These are phyloP conservation scores for Lasiosphaeris hirsuta DNA, from an alignment of 495 filamentous ascomycete genomes.

Conservation along the genomic window DNA sequence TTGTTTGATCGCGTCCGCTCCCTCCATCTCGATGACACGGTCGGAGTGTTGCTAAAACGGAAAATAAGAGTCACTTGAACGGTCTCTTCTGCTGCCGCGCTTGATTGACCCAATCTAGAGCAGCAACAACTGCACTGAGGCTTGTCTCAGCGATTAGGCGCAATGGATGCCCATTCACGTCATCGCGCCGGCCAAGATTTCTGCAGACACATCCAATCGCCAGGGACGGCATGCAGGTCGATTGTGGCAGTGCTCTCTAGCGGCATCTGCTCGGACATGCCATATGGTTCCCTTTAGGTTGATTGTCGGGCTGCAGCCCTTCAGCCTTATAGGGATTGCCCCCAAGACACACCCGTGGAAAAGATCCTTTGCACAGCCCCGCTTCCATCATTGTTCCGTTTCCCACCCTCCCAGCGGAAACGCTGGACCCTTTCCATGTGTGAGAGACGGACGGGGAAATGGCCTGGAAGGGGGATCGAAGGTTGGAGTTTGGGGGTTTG, in stretches of 20 bases:
- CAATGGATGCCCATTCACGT: background rate
- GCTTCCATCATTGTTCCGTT: no score
- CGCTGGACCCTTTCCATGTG: no score
- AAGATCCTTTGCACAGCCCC: no score
- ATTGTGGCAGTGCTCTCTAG: slow-evolving; percentile 31
- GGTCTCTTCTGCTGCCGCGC: no score
- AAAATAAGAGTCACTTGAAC: no score
- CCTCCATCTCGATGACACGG: background rate
- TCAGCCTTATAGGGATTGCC: background rate
- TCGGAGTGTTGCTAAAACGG: background rate
- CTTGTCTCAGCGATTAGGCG: background rate
- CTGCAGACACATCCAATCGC: slow-evolving; percentile 2
- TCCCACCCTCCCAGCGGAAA: no score
- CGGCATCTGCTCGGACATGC: slow-evolving; percentile 11
- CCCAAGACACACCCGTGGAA: no score
- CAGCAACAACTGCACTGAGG: background rate
- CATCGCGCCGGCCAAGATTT: background rate
- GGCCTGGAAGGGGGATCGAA: no score
- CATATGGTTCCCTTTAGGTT: background rate
- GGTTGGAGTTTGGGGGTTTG: no score
- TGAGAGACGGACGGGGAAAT: no score
- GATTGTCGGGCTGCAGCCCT: slow-evolving; percentile 8
- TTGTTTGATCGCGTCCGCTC: background rate
- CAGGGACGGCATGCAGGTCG: slow-evolving; percentile 19
- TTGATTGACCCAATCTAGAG: no score